Conservation (phyloP, 345 rosid species). For the Cardamine chenopodiifolia region DNA sequence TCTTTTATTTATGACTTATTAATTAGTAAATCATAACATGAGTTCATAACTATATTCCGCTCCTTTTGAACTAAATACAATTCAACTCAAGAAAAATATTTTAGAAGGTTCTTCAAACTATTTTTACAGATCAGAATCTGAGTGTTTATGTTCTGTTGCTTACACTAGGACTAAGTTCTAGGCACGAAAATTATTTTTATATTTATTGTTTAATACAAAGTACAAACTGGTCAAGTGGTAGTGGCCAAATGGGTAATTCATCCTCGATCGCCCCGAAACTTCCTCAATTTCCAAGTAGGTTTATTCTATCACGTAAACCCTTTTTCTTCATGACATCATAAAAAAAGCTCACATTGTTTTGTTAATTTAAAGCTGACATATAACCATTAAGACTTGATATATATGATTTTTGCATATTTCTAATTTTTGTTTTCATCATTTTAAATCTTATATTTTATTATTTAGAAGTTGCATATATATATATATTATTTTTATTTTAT, state of each 20-base stretch:
- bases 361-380: too few relatives aligned
- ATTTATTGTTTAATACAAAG: not conserved
- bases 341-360: too few relatives aligned
- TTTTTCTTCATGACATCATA: constrained; percentile 22
- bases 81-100: too few relatives aligned
- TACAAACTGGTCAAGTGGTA: constrained; percentile 19
- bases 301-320: constrained; percentile 35
- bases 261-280: constrained; percentile 32
- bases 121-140: not conserved
- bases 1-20: not conserved
- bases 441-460: too few relatives aligned
- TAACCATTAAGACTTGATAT: too few relatives aligned
- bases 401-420: too few relatives aligned
- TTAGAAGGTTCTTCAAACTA: not conserved
- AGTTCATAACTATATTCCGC: not conserved
- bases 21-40: not conserved
- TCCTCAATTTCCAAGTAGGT: constrained; percentile 45
- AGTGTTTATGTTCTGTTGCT: not conserved
- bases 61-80: not conserved
- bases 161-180: not conserved
- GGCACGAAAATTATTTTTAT: not conserved
- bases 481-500: too few relatives aligned
- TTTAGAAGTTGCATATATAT: too few relatives aligned
- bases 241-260: constrained; percentile 3
- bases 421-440: too few relatives aligned